These are phyloP conservation scores for Mucor mucedo DNA, from an alignment of 371 early-diverging fungal genomes.

Conservation along the genomic window DNA sequence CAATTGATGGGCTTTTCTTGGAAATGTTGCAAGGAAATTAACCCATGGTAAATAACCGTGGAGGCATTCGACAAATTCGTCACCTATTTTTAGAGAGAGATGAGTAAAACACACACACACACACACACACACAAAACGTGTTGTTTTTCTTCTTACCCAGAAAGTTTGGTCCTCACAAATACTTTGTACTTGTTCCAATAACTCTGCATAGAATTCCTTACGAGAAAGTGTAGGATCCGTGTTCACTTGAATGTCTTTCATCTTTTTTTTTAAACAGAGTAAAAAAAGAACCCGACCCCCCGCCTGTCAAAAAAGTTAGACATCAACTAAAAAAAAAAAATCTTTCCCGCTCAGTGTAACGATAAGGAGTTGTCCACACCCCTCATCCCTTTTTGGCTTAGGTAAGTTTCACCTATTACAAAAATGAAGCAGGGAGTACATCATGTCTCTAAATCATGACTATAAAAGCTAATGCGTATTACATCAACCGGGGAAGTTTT, in stretches of 20 bases:
- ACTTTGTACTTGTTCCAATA: constrained; percentile 49
- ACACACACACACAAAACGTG: neutral
- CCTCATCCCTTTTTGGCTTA: too few relatives aligned
- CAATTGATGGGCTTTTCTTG: constrained; percentile 86
- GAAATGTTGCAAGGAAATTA: constrained; percentile 61
- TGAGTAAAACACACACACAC: neutral
- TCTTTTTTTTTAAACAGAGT: constrained; percentile 12
- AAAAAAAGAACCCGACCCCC: neutral
- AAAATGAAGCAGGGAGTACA: too few relatives aligned
- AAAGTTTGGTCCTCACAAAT: constrained; percentile 64
- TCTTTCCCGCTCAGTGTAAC: too few relatives aligned
- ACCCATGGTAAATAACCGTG: constrained; percentile 80
- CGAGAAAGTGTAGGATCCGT: constrained; percentile 44
- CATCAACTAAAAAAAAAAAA: neutral
- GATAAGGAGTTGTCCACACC: too few relatives aligned
- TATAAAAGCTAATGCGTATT: too few relatives aligned
- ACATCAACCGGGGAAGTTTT: too few relatives aligned
- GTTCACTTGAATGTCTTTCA: constrained; percentile 44
- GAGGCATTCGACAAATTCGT: constrained; percentile 85
- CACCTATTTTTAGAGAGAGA: constrained; percentile 25
- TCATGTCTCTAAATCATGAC: too few relatives aligned
- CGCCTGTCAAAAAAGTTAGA: neutral
- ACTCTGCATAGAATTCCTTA: constrained; percentile 60
- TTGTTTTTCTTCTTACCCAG: constrained; percentile 45
- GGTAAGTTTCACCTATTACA: too few relatives aligned